Percentiles rank a stretch among this genome's conserved stretches.
phyloP scores from a whole-genome alignment of 495 filamentous ascomycete species.

The Bryoglossum gracile region DNA sequence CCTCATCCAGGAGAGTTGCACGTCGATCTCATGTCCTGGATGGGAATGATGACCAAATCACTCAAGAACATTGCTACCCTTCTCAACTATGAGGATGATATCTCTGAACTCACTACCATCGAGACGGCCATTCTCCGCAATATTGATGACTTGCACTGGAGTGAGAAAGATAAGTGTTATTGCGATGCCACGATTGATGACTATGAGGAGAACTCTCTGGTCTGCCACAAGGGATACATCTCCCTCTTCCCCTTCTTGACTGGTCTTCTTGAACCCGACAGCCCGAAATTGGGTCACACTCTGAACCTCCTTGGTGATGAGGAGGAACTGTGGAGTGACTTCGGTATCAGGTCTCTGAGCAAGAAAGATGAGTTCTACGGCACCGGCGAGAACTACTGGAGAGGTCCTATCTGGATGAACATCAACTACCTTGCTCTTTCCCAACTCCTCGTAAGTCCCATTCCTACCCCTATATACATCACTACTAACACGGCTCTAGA shows the following conservation, averaged over 20 bases:
- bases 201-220: slow-evolving; percentile 80
- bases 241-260: slow-evolving; percentile 90
- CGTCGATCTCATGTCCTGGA: slow-evolving; percentile 90
- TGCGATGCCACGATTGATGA: slow-evolving; percentile 96
- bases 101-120: slow-evolving; percentile 58
- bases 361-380: slow-evolving; percentile 75
- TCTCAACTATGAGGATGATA: slow-evolving; percentile 69
- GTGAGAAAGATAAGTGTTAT: slow-evolving; percentile 66
- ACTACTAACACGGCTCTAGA: slow-evolving; percentile 33
- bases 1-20: slow-evolving; percentile 98
- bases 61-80: slow-evolving; percentile 69
- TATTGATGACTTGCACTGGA: slow-evolving; percentile 92
- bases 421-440: slow-evolving; percentile 88
- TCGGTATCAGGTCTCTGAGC: slow-evolving; percentile 82
- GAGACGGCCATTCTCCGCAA: slow-evolving; percentile 78
- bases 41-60: slow-evolving; percentile 85
- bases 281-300: slow-evolving; percentile 60
- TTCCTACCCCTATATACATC: slow-evolving; percentile 10
- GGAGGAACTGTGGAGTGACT: slow-evolving; percentile 78
- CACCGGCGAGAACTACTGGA: slow-evolving; percentile 95
- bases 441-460: slow-evolving; percentile 66
- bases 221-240: slow-evolving; percentile 96
- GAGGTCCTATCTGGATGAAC: slow-evolving; percentile 93
- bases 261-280: slow-evolving; percentile 63
- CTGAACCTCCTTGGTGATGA: slow-evolving; percentile 74